Conservation (phyloP, 768 basidiomycete species). For the Trametes meyenii region DNA sequence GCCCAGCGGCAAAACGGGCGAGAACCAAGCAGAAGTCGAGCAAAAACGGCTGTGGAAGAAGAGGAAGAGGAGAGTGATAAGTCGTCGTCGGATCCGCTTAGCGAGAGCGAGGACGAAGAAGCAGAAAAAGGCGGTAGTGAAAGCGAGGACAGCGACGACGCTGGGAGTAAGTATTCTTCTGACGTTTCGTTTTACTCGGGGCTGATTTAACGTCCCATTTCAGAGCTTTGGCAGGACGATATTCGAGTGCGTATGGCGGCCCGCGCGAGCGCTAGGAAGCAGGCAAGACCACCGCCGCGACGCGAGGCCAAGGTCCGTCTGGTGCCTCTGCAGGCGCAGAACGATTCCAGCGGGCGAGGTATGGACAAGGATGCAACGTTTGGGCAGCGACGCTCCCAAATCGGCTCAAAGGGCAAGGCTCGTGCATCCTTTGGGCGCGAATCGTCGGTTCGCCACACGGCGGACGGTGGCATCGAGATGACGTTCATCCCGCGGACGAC, state of each 20-base stretch:
- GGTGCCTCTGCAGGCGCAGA: conserved; percentile 62
- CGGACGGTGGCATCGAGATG: conserved; percentile 79
- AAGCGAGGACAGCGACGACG: conserved; percentile 51
- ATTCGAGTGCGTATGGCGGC: conserved; percentile 32
- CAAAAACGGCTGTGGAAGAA: conserved; percentile 83
- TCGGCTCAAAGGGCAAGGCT: conserved; percentile 24
- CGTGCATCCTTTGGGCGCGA: conserved; percentile 18
- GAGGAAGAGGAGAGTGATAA: conserved; percentile 88
- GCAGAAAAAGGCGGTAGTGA: conserved; percentile 32
- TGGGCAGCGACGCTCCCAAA: conserved; percentile 59
- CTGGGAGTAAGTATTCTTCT: conserved; percentile 36
- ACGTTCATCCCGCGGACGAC: conserved; percentile 70
- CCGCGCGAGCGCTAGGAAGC: conserved; percentile 14
- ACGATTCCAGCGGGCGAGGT: conserved; percentile 32
- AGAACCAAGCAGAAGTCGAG: conserved; percentile 30
- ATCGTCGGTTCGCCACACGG: conserved; percentile 26
- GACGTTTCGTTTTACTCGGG: neutral
- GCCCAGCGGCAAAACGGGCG: conserved; percentile 47
- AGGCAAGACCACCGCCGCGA: conserved; percentile 22
- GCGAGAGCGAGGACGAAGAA: conserved; percentile 36
- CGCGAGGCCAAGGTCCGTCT: conserved; percentile 59
- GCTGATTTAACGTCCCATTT: neutral
- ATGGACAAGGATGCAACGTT: conserved; percentile 62
- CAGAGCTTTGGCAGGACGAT: conserved; percentile 34
- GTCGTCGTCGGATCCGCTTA: conserved; percentile 48